These are phyloP conservation scores for Zygosaccharomyces lentus DNA, from an alignment of 805 yeast genomes.

Conservation along the genomic window DNA sequence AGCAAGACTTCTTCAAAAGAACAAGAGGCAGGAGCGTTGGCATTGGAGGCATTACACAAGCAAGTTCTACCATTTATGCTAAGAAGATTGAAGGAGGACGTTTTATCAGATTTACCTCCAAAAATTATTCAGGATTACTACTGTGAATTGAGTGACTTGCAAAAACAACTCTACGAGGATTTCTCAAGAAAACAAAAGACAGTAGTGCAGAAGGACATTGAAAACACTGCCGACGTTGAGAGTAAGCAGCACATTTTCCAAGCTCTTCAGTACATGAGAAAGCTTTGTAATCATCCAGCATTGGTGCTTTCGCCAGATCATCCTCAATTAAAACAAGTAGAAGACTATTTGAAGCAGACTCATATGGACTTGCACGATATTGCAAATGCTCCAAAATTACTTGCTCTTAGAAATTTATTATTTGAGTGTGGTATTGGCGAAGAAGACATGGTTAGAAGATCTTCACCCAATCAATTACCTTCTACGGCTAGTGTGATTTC, in stretches of 20 bases:
- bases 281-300: slow-evolving; percentile 94
- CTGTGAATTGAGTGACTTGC: slow-evolving; percentile 90
- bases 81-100: slow-evolving; percentile 94
- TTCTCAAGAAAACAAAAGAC: slow-evolving; percentile 82
- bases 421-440: slow-evolving; percentile 84
- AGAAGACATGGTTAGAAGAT: slow-evolving; percentile 36
- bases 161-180: slow-evolving; percentile 80
- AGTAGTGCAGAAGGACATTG: slow-evolving; percentile 61
- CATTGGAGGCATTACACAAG: slow-evolving; percentile 91
- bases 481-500: slow-evolving; percentile 59
- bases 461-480: slow-evolving; percentile 36
- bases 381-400: slow-evolving; percentile 83
- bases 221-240: slow-evolving; percentile 43
- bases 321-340: slow-evolving; percentile 74
- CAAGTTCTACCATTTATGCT: slow-evolving; percentile 95
- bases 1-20: slow-evolving; percentile 86
- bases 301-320: slow-evolving; percentile 77
- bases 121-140: slow-evolving; percentile 97
- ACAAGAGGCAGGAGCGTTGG: slow-evolving; percentile 95
- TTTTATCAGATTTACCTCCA: slow-evolving; percentile 92
- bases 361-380: slow-evolving; percentile 64
- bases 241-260: slow-evolving; percentile 92
- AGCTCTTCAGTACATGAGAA: slow-evolving; percentile 95
- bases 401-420: slow-evolving; percentile 74
- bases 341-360: slow-evolving; percentile 51